phyloP scores from a whole-genome alignment of 2,329 filamentous ascomycete species.

The Dendryphion nanum region DNA sequence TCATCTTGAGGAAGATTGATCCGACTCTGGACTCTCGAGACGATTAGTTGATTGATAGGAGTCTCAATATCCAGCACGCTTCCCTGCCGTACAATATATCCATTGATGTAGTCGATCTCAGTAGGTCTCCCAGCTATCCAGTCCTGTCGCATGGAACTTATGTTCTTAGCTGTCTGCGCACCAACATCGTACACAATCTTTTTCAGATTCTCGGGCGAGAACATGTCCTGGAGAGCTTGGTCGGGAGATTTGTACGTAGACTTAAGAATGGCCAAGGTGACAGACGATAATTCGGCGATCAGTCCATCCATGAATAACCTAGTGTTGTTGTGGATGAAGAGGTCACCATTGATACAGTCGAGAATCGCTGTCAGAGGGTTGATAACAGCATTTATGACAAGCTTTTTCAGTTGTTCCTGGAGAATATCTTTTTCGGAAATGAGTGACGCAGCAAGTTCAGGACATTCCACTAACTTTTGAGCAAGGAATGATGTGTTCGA shows the following conservation, averaged over 20 bases:
- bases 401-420: slow-evolving; percentile 67
- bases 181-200: slow-evolving; percentile 53
- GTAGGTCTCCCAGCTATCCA: slow-evolving; percentile 60
- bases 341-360: slow-evolving; percentile 66
- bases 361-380: slow-evolving; percentile 76
- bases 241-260: slow-evolving; percentile 61
- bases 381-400: slow-evolving; percentile 69
- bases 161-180: slow-evolving; percentile 49
- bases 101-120: slow-evolving; percentile 79
- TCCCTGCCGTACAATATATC: slow-evolving; percentile 74
- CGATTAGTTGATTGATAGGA: slow-evolving; percentile 67
- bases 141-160: slow-evolving; percentile 65
- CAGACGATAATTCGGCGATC: slow-evolving; percentile 3
- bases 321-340: slow-evolving; percentile 34
- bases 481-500: neutral
- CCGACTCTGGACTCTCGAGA: no score
- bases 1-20: no score
- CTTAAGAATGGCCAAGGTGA: slow-evolving; percentile 57
- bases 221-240: slow-evolving; percentile 55
- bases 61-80: slow-evolving; percentile 65
- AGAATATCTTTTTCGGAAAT: slow-evolving; percentile 59
- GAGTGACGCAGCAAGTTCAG: slow-evolving; percentile 44
- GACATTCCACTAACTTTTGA: slow-evolving; percentile 2
- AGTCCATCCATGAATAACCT: slow-evolving; percentile 1
- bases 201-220: slow-evolving; percentile 57